These are phyloP conservation scores for Alternaria sp. DNA, from an alignment of 2,329 filamentous ascomycete species.

Conservation along the genomic window DNA sequence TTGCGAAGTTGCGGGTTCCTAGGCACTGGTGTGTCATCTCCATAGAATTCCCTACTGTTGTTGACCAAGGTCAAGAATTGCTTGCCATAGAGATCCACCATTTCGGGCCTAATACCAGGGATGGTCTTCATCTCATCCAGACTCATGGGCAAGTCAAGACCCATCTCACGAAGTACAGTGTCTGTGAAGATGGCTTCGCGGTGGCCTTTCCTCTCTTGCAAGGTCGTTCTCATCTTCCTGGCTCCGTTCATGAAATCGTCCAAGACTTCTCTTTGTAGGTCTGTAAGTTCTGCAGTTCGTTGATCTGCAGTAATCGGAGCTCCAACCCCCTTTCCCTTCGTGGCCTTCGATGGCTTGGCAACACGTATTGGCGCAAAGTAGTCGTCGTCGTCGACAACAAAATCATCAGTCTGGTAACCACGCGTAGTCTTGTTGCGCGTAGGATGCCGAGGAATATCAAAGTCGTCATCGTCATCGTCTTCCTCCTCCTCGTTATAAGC, in stretches of 20 bases:
- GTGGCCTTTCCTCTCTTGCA: conserved; percentile 68
- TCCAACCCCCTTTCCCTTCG: conserved; percentile 56
- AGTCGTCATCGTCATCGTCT: conserved; percentile 34
- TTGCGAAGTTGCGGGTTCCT: conserved; percentile 23
- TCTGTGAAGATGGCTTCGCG: conserved; percentile 72
- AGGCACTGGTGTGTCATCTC: conserved; percentile 24
- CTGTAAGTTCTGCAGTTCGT: conserved; percentile 63
- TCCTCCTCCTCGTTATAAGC: conserved; percentile 37
- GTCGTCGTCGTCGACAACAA: conserved; percentile 56
- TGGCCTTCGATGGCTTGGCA: conserved; percentile 45
- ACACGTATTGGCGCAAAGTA: conserved; percentile 57
- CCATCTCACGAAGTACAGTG: conserved; percentile 76
- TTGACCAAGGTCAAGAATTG: conserved; percentile 68
- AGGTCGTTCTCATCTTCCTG: conserved; percentile 65
- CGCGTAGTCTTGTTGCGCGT: conserved; percentile 37
- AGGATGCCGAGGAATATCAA: conserved; percentile 32
- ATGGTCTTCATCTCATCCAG: conserved; percentile 71
- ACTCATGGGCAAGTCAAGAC: conserved; percentile 71
- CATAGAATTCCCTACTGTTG: conserved; percentile 40
- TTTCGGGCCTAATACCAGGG: conserved; percentile 68
- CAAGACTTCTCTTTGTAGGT: conserved; percentile 71
- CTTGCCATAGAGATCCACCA: conserved; percentile 69
- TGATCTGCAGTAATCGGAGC: conserved; percentile 68
- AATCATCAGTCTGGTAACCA: conserved; percentile 48
- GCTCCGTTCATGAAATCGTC: conserved; percentile 71